Evolutionary conservation across 2,329 filamentous ascomycete species (phyloP).

Genomic region (Cordyceps cateniannulata): DNA sequence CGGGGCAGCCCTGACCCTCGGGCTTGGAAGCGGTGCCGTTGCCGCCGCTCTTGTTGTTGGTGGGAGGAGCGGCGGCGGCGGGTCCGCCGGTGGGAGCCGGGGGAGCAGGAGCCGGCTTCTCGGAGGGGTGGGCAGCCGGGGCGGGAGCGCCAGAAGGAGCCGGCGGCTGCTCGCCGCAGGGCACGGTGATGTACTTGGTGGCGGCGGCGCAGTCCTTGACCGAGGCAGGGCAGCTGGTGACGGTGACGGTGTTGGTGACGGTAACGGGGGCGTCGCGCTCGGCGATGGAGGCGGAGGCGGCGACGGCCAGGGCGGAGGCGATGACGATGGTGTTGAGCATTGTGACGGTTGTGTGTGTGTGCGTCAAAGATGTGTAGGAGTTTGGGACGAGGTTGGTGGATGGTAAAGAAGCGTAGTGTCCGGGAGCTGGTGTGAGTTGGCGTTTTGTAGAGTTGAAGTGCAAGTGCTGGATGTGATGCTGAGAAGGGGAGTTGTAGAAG

Average conservation of each 20-base stretch:
- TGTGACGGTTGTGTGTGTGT: neutral
- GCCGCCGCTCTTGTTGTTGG: neutral
- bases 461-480: neutral
- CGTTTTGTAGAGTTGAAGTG: neutral
- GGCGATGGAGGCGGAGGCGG: slow-evolving; percentile 2
- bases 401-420: neutral
- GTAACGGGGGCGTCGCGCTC: neutral
- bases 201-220: neutral
- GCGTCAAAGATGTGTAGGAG: neutral
- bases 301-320: slow-evolving; percentile 1
- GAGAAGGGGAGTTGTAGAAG: neutral
- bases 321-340: slow-evolving; percentile 5
- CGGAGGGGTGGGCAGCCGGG: too few relatives aligned
- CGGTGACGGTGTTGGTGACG: slow-evolving; percentile 5
- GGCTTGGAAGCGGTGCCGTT: neutral
- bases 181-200: slow-evolving; percentile 7
- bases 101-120: neutral
- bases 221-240: slow-evolving; percentile 10
- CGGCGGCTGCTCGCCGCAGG: neutral
- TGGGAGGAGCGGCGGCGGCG: neutral
- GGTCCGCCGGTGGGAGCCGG: neutral
- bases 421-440: neutral
- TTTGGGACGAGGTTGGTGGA: too few relatives aligned
- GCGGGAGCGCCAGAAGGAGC: neutral
- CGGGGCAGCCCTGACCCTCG: too few relatives aligned